phyloP scores from a whole-genome alignment of 2,329 filamentous ascomycete species.

The Akanthomyces dipterigenus region DNA sequence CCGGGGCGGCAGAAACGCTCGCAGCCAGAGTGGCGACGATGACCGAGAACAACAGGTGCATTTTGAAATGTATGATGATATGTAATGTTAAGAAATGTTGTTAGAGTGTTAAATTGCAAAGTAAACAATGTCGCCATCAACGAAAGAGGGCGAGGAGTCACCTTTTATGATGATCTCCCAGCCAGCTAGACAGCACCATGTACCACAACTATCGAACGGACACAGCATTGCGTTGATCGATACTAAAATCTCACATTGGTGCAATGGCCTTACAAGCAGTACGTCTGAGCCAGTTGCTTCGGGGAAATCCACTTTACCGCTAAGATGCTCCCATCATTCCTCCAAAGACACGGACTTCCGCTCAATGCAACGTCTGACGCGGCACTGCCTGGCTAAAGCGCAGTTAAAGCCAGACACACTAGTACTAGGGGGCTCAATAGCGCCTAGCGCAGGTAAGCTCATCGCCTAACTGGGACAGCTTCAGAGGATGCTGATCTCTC shows the following conservation, averaged over 20 bases:
- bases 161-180: neutral
- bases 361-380: neutral
- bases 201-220: neutral
- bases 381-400: neutral
- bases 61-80: neutral
- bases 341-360: neutral
- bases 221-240: neutral
- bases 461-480: neutral
- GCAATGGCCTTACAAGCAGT: neutral
- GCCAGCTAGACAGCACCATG: neutral
- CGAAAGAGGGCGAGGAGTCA: neutral
- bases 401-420: neutral
- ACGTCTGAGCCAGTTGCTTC: neutral
- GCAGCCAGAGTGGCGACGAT: neutral
- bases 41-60: slow-evolving; percentile 1
- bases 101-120: neutral
- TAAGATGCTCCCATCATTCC: neutral
- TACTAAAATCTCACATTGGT: neutral
- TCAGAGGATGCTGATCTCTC: neutral
- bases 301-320: neutral
- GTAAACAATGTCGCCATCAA: neutral
- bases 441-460: slow-evolving; percentile 1
- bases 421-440: neutral
- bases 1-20: neutral
- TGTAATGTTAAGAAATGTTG: neutral